A percentile compares a stretch with the other conserved stretches of the same genome.
Conservation (phyloP, 306 rosid genomes). For the Vachellia collinsii region DNA sequence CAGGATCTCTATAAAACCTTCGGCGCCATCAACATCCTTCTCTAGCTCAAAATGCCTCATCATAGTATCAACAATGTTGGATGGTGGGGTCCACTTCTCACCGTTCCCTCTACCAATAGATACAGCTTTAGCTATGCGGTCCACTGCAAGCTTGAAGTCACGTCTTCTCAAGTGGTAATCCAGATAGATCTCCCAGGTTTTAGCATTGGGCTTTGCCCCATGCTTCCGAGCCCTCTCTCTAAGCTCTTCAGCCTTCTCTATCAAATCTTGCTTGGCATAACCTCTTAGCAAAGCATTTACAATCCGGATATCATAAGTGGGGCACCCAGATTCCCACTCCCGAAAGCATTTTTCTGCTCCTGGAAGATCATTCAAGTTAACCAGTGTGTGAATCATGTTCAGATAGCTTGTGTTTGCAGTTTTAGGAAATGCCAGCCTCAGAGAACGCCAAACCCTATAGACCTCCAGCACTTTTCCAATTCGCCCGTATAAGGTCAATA, state of each 20-base stretch:
- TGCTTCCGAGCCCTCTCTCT: slow-evolving; percentile 64
- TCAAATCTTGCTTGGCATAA: slow-evolving; percentile 59
- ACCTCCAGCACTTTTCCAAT: slow-evolving; percentile 69
- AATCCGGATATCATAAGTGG: slow-evolving; percentile 77
- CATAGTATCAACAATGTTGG: slow-evolving; percentile 44
- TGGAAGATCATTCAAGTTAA: slow-evolving; percentile 78
- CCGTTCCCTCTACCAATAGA: slow-evolving; percentile 73
- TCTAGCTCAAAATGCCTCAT: slow-evolving; percentile 74
- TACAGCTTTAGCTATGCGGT: slow-evolving; percentile 65
- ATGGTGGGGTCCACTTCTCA: slow-evolving; percentile 68
- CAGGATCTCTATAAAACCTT: slow-evolving; percentile 68
- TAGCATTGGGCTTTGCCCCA: slow-evolving; percentile 80
- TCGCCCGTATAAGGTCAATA: slow-evolving; percentile 78
- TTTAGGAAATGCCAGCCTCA: slow-evolving; percentile 79
- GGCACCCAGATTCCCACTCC: slow-evolving; percentile 71
- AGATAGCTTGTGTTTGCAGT: slow-evolving; percentile 86
- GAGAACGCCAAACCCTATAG: slow-evolving; percentile 88
- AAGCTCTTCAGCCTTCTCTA: slow-evolving; percentile 75
- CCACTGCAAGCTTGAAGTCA: slow-evolving; percentile 65
- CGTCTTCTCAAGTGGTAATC: slow-evolving; percentile 62
- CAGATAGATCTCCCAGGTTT: slow-evolving; percentile 80
- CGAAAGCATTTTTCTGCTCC: slow-evolving; percentile 89
- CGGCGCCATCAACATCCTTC: slow-evolving; percentile 87
- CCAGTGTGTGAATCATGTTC: slow-evolving; percentile 77
- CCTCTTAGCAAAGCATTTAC: slow-evolving; percentile 74